A percentile compares a stretch with the other conserved stretches of the same genome.
These are phyloP conservation scores for Mycena belliarum DNA, from an alignment of 768 basidiomycete genomes.

Conservation along the genomic window DNA sequence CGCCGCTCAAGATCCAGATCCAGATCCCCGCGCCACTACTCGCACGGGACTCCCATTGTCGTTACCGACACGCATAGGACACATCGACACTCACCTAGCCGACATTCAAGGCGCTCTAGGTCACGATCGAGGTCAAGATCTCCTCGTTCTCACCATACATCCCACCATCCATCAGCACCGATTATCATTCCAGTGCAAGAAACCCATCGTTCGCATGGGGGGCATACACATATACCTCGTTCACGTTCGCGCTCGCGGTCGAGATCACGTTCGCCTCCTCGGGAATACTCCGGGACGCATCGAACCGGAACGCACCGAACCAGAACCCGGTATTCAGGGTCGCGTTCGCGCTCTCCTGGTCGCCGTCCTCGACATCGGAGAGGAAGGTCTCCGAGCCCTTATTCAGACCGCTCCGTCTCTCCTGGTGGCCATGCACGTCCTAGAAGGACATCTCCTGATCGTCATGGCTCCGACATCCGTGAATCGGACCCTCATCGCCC, in stretches of 20 bases:
- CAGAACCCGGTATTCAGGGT: neutral
- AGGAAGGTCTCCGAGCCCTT: neutral
- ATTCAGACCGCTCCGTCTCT: neutral
- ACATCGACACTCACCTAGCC: neutral
- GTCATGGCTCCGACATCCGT: neutral
- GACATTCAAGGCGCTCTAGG: neutral
- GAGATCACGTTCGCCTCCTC: conserved; percentile 26
- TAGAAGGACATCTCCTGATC: neutral
- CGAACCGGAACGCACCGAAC: neutral
- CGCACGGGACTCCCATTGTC: neutral
- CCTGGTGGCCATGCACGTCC: neutral
- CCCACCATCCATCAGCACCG: conserved; percentile 4
- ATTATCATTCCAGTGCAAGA: neutral
- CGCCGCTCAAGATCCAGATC: conserved; percentile 12
- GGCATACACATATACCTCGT: conserved; percentile 12
- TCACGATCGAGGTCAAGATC: conserved; percentile 13
- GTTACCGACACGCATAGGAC: neutral
- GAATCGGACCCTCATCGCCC: conserved; percentile 13
- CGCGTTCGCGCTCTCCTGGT: no score
- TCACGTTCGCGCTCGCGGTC: conserved; percentile 24
- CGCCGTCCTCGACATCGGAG: neutral
- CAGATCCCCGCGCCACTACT: conserved; percentile 5
- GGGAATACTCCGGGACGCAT: neutral
- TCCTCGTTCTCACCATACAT: conserved; percentile 9
- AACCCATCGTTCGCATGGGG: neutral